These are phyloP conservation scores for Aotearoamyces nothofagi DNA, from an alignment of 2,329 filamentous ascomycete genomes.

Conservation along the genomic window DNA sequence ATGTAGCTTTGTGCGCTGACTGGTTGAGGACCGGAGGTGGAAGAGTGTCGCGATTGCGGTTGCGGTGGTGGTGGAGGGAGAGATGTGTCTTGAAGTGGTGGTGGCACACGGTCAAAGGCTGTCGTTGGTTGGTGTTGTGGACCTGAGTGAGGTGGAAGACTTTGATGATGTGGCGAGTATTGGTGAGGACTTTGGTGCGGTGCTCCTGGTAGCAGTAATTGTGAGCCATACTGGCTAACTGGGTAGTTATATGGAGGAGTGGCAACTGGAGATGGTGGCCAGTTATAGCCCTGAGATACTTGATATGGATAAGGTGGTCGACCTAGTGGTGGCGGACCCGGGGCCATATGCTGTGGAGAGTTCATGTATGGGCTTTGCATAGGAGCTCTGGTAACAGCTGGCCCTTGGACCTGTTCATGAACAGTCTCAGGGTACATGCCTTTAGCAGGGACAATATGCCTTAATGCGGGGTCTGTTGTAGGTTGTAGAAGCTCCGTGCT, in stretches of 20 bases:
- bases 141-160: constrained; percentile 11
- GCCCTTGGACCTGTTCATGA: constrained; percentile 67
- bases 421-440: constrained; percentile 96
- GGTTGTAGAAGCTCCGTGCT: constrained; percentile 66
- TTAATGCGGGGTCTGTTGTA: constrained; percentile 62
- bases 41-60: constrained; percentile 7
- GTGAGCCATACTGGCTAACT: constrained; percentile 14
- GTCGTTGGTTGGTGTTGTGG: constrained; percentile 10
- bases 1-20: constrained; percentile 17
- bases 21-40: constrained; percentile 8
- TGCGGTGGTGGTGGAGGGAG: constrained; percentile 16
- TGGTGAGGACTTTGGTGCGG: constrained; percentile 12
- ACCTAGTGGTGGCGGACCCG: constrained; percentile 20
- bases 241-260: constrained; percentile 36
- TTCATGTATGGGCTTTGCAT: constrained; percentile 35
- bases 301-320: constrained; percentile 24
- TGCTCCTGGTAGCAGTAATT: constrained; percentile 17
- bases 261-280: constrained; percentile 39
- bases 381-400: constrained; percentile 64
- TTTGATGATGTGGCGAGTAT: constrained; percentile 16
- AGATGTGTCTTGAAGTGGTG: constrained; percentile 19
- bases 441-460: constrained; percentile 74
- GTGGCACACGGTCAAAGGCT: constrained; percentile 19
- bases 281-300: constrained; percentile 28
- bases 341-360: constrained; percentile 25